Base-by-base conservation (phyloP, 768 basidiomycete species). In the Suillus decipiens region DNA sequence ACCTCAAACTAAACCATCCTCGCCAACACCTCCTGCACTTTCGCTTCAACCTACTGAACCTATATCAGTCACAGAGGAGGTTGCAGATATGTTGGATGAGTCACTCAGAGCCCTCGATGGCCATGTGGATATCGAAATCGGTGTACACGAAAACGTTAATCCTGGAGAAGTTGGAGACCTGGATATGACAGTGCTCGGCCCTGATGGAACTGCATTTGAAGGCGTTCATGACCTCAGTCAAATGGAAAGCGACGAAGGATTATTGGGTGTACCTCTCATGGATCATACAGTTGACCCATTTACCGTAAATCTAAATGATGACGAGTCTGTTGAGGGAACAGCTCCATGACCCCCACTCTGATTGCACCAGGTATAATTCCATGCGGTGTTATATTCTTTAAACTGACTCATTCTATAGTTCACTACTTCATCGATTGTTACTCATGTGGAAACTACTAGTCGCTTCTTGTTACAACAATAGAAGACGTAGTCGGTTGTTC, bases 21-120 rank as follows among this genome's bases (percentile, higher is more conserved):
- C 89, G 37, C 90, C 88, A 1, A 85, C 87, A 69, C 88, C 89
- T 5, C 86, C 90, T 65, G 87, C 70, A 70, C 80, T 73, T 70
- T 91, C 84, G 62, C 82, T 77, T 59, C 81, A 65, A 74, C 80
- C 58, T 11, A 78, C 80, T 59, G 83, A 84, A 59, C 78, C 84
- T 17, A 76, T 78, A n/a, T 79, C 79, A 8, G 73, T 71, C 8
- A 69, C 78, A 10, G 75, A 75, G 14, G 73, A 79, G 67, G 66
- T 73, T 36, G 77, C 74, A 47, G 82, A 81, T 67, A 78, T 71
- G 10, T 72, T 89, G 56, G 86, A 85, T 61, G 81, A 82, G 36
- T 80, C 86, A 9, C 77, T 91, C 60, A 86, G 87, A 66, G 82
- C 78, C 33, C 69, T 87, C 70, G 86, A 85, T 50, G 76, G 72